Conservation (phyloP, 2,329 filamentous ascomycete species). For the Diaporthe velutina region DNA sequence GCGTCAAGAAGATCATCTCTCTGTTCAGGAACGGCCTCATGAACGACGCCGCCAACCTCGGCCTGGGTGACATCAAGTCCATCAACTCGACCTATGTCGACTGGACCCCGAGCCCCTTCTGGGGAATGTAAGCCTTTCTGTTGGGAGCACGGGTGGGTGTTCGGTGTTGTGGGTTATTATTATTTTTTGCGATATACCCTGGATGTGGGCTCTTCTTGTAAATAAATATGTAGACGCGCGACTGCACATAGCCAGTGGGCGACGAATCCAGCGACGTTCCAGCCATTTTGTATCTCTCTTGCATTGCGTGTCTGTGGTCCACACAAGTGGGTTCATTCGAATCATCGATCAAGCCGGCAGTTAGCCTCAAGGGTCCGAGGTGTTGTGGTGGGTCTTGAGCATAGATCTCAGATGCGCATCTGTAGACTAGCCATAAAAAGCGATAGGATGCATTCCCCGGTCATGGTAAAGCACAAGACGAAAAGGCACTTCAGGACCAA, state of each 20-base stretch:
- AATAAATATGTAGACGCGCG: conserved; percentile 13
- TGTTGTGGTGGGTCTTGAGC: neutral
- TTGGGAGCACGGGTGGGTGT: neutral
- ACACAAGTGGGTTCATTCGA: neutral
- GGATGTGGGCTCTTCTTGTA: conserved; percentile 8
- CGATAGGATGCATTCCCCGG: neutral
- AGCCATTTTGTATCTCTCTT: neutral
- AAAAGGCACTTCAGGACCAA: neutral
- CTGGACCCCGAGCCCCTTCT: conserved; percentile 46
- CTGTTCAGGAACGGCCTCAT: conserved; percentile 65
- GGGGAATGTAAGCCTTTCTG: neutral
- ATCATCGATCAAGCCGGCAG: neutral
- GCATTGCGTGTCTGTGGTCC: neutral
- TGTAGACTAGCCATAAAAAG: neutral
- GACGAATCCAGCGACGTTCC: conserved; percentile 5
- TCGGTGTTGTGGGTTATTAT: neutral
- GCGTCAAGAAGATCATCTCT: conserved; percentile 57
- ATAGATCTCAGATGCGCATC: conserved; percentile 10
- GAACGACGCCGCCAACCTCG: conserved; percentile 59
- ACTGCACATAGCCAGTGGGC: neutral
- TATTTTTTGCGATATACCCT: neutral
- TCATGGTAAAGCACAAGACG: neutral
- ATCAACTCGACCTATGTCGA: conserved; percentile 47
- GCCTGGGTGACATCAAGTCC: conserved; percentile 53
- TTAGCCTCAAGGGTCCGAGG: neutral